Base-by-base conservation (phyloP, 1,284 basidiomycete genomes). In the Veloporphyrellus conicus region DNA sequence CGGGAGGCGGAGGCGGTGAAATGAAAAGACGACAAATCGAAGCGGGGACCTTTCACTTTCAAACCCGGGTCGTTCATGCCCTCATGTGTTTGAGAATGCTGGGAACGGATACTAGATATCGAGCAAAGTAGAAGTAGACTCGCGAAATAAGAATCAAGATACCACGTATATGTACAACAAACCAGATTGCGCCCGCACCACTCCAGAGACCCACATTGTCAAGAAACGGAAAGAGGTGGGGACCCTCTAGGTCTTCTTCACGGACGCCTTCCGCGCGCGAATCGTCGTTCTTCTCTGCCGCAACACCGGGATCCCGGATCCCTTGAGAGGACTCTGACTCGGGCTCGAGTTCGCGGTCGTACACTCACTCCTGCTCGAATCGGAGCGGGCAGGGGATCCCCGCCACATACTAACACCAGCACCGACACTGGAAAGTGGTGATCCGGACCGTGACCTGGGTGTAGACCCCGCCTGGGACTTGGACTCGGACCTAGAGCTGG, bases 211-310 rank as follows among this genome's bases (percentile, higher is more conserved):
- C n/a, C n/a, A n/a, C n/a, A n/a, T n/a, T n/a, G n/a, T n/a, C n/a
- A n/a, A n/a, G n/a, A n/a, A n/a, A n/a, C n/a, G n/a, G n/a, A n/a
- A n/a, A n/a, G n/a, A n/a, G n/a, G n/a, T n/a, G n/a, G n/a, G n/a
- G n/a, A n/a, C n/a, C 5, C 16, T 20, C 38, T 49, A 60, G n/a
- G 44, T 28, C 36, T 54, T 58, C 47, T 32, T 58, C 43, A 54
- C 45, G 12, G 62, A 59, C 25, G 33, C 41, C 27, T 47, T 52
- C 37, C 57, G 50, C 20, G 59, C 64, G n/a, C 57, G 57, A 43
- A 67, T 61, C 27, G 64, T 67, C 63, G 53, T 61, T 37, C 57
- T 31, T 42, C 64, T 54, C 41, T 61, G 59, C n/a, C n/a, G n/a
- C 25, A 67, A 44, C 20, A 64, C 49, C 25, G 64, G 64, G 25